Evolutionary conservation across 306 rosid species (phyloP).

Genomic region (peach (Prunus persica)): Prunus_persica_NCBIv2 NC_034010.1:2217001-2217500

Average conservation of each 20-base stretch:
- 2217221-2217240: conserved; percentile 57
- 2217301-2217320: conserved; percentile 14
- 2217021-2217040: too few relatives aligned
- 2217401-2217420: background rate
- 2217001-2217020: too few relatives aligned
- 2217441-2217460: background rate
- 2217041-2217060: too few relatives aligned
- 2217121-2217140: background rate
- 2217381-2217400: background rate
- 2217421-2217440: background rate
- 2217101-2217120: conserved; percentile 37
- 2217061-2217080: too few relatives aligned
- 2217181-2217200: conserved; percentile 35
- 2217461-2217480: too few relatives aligned
- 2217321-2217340: conserved; percentile 78
- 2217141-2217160: too few relatives aligned
- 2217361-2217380: conserved; percentile 53
- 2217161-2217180: conserved; percentile 39
- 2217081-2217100: too few relatives aligned
- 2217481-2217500: too few relatives aligned
- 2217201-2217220: conserved; percentile 53
- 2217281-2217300: background rate
- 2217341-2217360: conserved; percentile 82
- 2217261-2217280: background rate
- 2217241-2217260: conserved; percentile 26